These are phyloP conservation scores for Aureobasidium sp. DNA, from an alignment of 2,329 filamentous ascomycete species.

Conservation along the genomic window DNA sequence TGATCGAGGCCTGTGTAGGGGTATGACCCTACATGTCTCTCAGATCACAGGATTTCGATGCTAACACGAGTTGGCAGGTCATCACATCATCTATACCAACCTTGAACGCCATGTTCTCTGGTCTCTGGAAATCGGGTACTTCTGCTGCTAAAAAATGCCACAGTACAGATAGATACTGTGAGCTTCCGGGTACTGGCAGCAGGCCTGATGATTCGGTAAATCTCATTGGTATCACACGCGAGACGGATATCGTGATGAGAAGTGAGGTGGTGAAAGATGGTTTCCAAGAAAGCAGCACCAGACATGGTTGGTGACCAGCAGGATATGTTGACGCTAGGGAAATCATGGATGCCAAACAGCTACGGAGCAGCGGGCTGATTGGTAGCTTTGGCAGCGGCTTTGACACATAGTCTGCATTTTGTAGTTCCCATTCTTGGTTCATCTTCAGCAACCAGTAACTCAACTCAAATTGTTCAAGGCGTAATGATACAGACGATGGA, in stretches of 20 bases:
- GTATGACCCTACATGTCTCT: neutral
- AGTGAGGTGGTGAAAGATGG: slow-evolving; percentile 1
- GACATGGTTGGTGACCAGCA: slow-evolving; percentile 4
- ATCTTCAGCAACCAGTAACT: slow-evolving; percentile 2
- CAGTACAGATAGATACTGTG: neutral
- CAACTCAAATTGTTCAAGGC: neutral
- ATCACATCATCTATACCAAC: neutral
- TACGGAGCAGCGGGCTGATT: neutral
- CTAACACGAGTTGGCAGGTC: slow-evolving; percentile 1
- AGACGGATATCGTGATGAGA: slow-evolving; percentile 3
- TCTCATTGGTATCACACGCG: neutral
- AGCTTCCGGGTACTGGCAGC: neutral
- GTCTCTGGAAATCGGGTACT: neutral
- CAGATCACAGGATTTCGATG: neutral
- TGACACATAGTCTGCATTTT: neutral
- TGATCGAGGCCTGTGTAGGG: neutral
- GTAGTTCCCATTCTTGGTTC: neutral
- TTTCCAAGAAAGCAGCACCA: slow-evolving; percentile 2
- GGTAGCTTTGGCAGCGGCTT: neutral
- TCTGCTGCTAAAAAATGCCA: neutral
- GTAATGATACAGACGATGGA: neutral
- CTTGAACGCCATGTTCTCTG: neutral
- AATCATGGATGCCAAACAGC: neutral
- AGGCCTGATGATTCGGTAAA: neutral
- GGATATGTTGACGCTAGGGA: neutral